These are phyloP conservation scores for Leucocoprinus sp. DNA, from an alignment of 768 basidiomycete species.

Conservation along the genomic window DNA sequence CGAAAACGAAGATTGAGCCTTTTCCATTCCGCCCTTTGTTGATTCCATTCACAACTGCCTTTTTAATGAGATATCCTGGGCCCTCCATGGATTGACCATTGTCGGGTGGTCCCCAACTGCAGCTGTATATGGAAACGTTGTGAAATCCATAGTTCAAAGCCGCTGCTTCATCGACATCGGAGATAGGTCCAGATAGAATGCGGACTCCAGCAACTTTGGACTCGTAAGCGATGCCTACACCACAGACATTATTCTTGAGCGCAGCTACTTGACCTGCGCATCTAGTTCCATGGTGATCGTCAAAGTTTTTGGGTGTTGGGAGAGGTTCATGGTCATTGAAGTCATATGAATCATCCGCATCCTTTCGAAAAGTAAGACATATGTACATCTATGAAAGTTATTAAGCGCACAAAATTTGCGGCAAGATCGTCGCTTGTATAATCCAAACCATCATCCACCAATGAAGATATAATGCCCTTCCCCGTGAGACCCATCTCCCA, in stretches of 20 bases:
- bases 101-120: constrained; percentile 98
- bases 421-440: constrained; percentile 81
- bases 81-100: constrained; percentile 93
- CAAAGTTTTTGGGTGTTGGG: constrained; percentile 79
- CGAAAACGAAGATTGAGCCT: constrained; percentile 94
- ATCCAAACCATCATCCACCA: constrained; percentile 95
- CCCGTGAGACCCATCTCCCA: constrained; percentile 93
- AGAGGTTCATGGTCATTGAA: constrained; percentile 90
- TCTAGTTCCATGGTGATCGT: constrained; percentile 96
- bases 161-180: constrained; percentile 92
- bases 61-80: constrained; percentile 83
- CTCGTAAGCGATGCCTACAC: constrained; percentile 87
- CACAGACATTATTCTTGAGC: constrained; percentile 86
- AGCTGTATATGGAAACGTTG: constrained; percentile 88
- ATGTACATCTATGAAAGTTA: background rate
- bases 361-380: constrained; percentile 46
- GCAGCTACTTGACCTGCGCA: constrained; percentile 98
- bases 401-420: constrained; percentile 77
- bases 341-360: constrained; percentile 82
- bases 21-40: constrained; percentile 84
- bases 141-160: constrained; percentile 93
- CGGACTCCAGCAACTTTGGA: constrained; percentile 91
- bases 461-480: constrained; percentile 73
- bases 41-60: constrained; percentile 90
- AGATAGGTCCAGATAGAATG: constrained; percentile 90